These are phyloP conservation scores for Coemansia sp. DNA, from an alignment of 192 early-diverging fungal genomes.

Conservation along the genomic window DNA sequence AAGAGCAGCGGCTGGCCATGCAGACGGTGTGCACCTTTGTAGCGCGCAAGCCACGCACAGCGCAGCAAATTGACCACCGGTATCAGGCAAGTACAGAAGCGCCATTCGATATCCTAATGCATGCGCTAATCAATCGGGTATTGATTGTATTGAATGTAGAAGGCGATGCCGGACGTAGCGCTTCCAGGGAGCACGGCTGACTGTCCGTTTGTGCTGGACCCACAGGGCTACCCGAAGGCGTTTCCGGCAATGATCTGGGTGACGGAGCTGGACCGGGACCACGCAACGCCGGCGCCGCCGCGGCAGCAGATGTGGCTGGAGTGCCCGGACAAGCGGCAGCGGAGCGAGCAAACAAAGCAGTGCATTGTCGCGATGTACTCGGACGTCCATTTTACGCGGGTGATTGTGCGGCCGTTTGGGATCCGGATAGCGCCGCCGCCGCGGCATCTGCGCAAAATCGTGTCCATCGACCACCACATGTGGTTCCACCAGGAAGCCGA, in stretches of 20 bases:
- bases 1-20: conserved; percentile 15
- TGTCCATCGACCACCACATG: conserved; percentile 33
- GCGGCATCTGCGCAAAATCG: conserved; percentile 15
- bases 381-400: conserved; percentile 33
- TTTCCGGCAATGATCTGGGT: conserved; percentile 34
- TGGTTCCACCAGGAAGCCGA: conserved; percentile 26
- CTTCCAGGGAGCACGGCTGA: conserved; percentile 5
- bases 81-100: conserved; percentile 12
- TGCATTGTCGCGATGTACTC: conserved; percentile 26
- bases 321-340: conserved; percentile 9
- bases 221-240: conserved; percentile 25
- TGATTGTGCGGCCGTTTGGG: conserved; percentile 26
- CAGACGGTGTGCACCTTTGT: conserved; percentile 28
- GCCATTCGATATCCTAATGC: background rate
- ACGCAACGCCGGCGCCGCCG: conserved; percentile 12
- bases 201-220: conserved; percentile 21
- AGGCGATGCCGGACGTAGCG: conserved; percentile 14
- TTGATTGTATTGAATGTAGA: conserved; percentile 10
- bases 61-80: background rate
- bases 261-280: conserved; percentile 20
- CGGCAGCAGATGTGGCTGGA: conserved; percentile 26
- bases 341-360: conserved; percentile 10
- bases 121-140: background rate
- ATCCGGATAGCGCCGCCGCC: conserved; percentile 23
- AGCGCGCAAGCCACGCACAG: background rate